phyloP scores from a whole-genome alignment of 2,329 filamentous ascomycete species.

The Pseudogymnoascus sp. region DNA sequence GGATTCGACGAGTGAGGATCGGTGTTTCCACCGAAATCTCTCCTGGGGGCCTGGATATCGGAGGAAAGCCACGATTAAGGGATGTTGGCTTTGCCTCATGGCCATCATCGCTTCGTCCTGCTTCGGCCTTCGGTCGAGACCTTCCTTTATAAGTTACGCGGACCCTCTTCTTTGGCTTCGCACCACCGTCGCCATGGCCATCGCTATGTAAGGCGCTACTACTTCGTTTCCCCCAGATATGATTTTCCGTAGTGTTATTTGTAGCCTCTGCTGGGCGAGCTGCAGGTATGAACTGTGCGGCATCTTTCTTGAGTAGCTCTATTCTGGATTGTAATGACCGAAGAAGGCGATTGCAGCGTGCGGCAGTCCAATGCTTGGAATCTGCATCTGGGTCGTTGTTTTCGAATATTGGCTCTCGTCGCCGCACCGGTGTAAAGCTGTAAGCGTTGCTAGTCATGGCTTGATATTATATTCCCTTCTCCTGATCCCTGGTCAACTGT shows the following conservation, averaged over 20 bases:
- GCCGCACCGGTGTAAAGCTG: conserved; percentile 25
- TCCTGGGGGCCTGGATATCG: conserved; percentile 18
- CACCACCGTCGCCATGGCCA: neutral
- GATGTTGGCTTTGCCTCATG: neutral
- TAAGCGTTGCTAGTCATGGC: neutral
- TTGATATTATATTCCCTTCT: neutral
- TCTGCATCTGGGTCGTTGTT: conserved; percentile 20
- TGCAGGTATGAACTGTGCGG: conserved; percentile 16
- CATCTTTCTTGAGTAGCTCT: conserved; percentile 33
- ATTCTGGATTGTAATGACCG: conserved; percentile 38
- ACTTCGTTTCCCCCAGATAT: neutral
- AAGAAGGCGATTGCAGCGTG: conserved; percentile 37
- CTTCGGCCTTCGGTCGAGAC: neutral
- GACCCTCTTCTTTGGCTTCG: neutral
- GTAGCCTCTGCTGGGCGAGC: neutral
- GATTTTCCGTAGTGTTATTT: neutral
- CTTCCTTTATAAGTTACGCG: neutral
- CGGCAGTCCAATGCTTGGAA: conserved; percentile 32
- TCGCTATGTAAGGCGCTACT: neutral
- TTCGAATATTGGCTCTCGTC: conserved; percentile 17
- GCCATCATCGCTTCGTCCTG: neutral
- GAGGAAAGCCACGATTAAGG: neutral
- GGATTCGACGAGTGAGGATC: conserved; percentile 23
- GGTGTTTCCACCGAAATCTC: conserved; percentile 28
- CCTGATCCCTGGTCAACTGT: neutral